Evolutionary conservation across 2,329 filamentous ascomycete species (phyloP).

Genomic region (Aspergillus viridinutans): DNA sequence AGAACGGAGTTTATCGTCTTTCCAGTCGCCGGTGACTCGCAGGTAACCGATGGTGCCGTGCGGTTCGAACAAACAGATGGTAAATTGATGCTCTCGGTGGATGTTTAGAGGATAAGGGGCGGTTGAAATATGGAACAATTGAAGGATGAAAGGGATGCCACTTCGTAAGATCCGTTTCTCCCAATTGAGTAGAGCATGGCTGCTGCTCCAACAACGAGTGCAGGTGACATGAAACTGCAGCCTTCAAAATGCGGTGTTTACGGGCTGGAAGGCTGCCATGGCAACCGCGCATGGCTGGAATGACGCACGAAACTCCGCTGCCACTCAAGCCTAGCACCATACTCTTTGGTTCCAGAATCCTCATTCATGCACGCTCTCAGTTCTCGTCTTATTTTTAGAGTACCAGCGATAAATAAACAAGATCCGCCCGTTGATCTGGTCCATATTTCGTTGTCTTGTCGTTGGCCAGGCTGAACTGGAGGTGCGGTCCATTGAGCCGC

Average conservation of each 20-base stretch:
- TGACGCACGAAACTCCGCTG: conserved; percentile 11
- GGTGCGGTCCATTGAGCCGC: not conserved
- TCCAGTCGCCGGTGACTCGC: not conserved
- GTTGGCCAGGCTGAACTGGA: not conserved
- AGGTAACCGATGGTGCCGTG: not conserved
- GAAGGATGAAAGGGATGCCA: conserved; percentile 16
- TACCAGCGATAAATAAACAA: not conserved
- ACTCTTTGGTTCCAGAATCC: not conserved
- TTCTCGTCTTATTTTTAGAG: conserved; percentile 13
- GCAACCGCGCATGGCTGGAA: conserved; percentile 26
- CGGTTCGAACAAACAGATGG: not conserved
- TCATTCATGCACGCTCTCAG: not conserved
- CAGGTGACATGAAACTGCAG: conserved; percentile 17
- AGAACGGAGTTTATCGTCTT: conserved; percentile 1
- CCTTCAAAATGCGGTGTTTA: conserved; percentile 27
- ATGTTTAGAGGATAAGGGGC: not conserved
- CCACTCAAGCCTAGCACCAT: not conserved
- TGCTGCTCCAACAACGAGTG: conserved; percentile 11
- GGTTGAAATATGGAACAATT: conserved; percentile 7
- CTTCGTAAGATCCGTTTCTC: conserved; percentile 7
- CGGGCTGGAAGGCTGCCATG: conserved; percentile 34
- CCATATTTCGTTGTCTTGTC: not conserved
- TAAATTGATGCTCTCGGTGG: not conserved
- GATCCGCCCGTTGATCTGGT: not conserved
- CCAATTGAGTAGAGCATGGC: conserved; percentile 7